Base-by-base conservation (phyloP, 2,329 filamentous ascomycete species). In the Arthrobotrys sinensis region DNA sequence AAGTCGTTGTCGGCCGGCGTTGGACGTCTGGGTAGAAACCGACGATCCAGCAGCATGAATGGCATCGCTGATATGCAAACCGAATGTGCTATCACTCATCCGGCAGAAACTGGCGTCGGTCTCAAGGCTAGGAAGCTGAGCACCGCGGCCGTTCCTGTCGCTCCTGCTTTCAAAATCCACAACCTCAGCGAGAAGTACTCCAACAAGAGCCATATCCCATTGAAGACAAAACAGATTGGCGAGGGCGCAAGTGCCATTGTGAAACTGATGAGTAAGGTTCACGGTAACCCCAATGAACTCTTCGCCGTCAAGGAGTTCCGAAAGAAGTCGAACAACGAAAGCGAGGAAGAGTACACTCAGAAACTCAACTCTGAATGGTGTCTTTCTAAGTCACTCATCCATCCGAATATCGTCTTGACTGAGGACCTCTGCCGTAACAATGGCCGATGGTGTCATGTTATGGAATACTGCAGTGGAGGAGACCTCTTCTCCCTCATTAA, bases 341-440 rank as follows among this genome's bases (percentile, higher is more conserved):
- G 88, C 8, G 86, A 89, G 79, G 88, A 90, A 34, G 92, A 96
- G 63, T 96, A 96, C 84, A 89, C 92, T 80, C 91, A 93, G 85
- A 96, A 96, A 86, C 92, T 97, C 86, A 96, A 95, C 84, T 94
- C 92, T 0, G 94, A 97, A 83, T 97, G 90, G 85, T 93, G 91
- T 84, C 94, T 97, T 80, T 92, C 92, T 77, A 94, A 94, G 86
- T 93, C 92, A 80, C 85, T 94, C 78, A 89, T 93, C 82, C 93
- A 97, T 83, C 93, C 93, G 63, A 97, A 97, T 83, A 92, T 97
- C 81, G 92, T 97, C 80, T 89, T 93, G 84, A 94, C 93, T 0
- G 85, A 94, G 69, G 89, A 91, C 34, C 87, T 97, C 4, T 96
- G 93, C 85, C 90, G 88, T 12, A 88, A 94, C 81, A 89, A 90